These are phyloP conservation scores for Phytopythium boreale DNA, from an alignment of 352 stramenopile species.

Conservation along the genomic window DNA sequence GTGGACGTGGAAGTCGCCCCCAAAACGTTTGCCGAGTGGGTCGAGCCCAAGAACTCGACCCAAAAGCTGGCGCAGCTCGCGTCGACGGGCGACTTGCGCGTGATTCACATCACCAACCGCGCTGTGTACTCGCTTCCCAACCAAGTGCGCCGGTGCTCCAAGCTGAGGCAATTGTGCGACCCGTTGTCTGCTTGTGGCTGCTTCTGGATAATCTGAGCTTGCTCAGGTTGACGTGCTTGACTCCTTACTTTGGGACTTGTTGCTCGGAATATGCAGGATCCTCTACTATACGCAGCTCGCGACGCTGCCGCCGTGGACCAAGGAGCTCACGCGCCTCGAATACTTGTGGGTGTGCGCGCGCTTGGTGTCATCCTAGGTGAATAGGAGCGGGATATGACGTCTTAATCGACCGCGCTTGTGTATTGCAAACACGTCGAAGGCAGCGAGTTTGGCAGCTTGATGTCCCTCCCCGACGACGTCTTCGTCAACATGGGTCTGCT, in stretches of 20 bases:
- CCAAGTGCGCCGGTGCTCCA: constrained; percentile 21
- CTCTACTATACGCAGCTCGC: constrained; percentile 17
- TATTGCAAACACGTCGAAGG: neutral
- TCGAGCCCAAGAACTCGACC: constrained; percentile 21
- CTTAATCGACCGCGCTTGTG: too few relatives aligned
- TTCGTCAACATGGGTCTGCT: constrained; percentile 1
- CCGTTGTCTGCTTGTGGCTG: neutral
- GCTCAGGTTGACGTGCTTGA: neutral
- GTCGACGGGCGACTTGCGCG: constrained; percentile 21
- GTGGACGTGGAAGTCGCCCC: constrained; percentile 25
- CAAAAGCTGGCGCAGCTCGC: constrained; percentile 11
- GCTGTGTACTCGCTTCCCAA: constrained; percentile 24
- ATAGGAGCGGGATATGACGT: too few relatives aligned
- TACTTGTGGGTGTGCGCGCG: constrained; percentile 19
- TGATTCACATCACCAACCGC: constrained; percentile 32
- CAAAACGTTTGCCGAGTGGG: constrained; percentile 27
- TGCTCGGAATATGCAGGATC: constrained; percentile 8
- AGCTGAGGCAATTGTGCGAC: constrained; percentile 31
- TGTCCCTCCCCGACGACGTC: neutral
- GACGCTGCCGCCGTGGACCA: constrained; percentile 14
- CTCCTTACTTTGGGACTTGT: neutral
- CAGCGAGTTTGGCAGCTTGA: neutral
- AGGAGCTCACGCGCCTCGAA: constrained; percentile 20
- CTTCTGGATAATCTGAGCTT: too few relatives aligned
- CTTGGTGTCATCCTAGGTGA: neutral